phyloP scores from a whole-genome alignment of 1,139 yeast species.

The Hyphopichia buzzinii region DNA sequence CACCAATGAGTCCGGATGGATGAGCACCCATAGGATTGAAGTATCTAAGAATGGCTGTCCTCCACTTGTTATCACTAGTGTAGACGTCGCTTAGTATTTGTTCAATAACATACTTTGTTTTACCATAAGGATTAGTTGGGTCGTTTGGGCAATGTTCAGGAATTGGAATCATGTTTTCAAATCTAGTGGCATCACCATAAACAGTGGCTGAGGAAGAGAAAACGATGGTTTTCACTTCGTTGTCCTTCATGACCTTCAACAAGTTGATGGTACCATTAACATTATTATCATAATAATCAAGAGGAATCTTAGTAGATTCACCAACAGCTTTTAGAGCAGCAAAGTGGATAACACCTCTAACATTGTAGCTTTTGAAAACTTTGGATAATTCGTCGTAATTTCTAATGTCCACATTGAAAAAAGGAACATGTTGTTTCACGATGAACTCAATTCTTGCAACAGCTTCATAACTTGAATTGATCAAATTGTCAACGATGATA shows the following conservation, averaged over 20 bases:
- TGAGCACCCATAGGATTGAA: constrained; percentile 88
- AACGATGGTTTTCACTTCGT: constrained; percentile 57
- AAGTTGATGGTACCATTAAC: constrained; percentile 64
- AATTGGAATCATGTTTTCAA: constrained; percentile 72
- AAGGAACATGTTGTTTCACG: constrained; percentile 49
- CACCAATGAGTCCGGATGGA: constrained; percentile 77
- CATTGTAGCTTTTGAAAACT: constrained; percentile 50
- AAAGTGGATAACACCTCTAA: constrained; percentile 70
- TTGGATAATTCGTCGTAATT: constrained; percentile 46
- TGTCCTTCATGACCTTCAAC: constrained; percentile 49
- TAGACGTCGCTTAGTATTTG: constrained; percentile 58
- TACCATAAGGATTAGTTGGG: constrained; percentile 78
- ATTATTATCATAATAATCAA: constrained; percentile 68
- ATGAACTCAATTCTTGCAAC: constrained; percentile 63
- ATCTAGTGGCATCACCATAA: constrained; percentile 79
- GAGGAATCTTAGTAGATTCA: constrained; percentile 73
- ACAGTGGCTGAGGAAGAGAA: constrained; percentile 83
- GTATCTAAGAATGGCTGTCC: constrained; percentile 68
- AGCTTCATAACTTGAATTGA: constrained; percentile 68
- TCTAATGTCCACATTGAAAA: constrained; percentile 58
- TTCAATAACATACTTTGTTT: constrained; percentile 68
- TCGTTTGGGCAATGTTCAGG: constrained; percentile 78
- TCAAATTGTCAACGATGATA: constrained; percentile 67
- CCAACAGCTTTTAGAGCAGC: constrained; percentile 90
- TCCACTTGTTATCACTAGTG: constrained; percentile 47